phyloP scores from a whole-genome alignment of 306 rosid species.

The Glycine latifolia region DNA sequence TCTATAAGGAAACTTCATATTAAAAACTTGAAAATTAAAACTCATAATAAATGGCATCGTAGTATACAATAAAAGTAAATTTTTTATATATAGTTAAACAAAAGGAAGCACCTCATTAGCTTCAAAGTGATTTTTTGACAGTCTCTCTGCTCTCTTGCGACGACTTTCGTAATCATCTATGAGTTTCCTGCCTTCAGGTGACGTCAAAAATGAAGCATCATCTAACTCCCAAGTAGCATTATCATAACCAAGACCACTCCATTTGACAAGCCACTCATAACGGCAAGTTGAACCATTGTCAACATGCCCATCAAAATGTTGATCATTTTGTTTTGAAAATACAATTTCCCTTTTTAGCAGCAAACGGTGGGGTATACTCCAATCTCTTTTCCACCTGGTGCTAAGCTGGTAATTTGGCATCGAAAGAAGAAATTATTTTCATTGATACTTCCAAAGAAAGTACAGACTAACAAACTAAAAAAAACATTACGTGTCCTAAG shows the following conservation, averaged over 20 bases:
- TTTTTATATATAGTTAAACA: not conserved
- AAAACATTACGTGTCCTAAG: not conserved
- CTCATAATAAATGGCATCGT: not conserved
- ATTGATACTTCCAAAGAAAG: slow-evolving; percentile 16
- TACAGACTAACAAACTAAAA: slow-evolving; percentile 10
- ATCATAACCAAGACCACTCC: slow-evolving; percentile 61
- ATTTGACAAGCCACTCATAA: slow-evolving; percentile 60
- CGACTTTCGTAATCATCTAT: slow-evolving; percentile 44
- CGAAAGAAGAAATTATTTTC: not conserved
- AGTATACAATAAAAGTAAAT: not conserved
- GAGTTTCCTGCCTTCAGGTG: slow-evolving; percentile 47
- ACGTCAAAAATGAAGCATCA: slow-evolving; percentile 48
- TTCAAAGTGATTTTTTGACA: slow-evolving; percentile 39
- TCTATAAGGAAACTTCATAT: not conserved
- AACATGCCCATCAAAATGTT: slow-evolving; percentile 22
- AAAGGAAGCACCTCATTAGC: slow-evolving; percentile 47
- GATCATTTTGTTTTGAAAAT: too few species aligned
- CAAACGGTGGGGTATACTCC: slow-evolving; percentile 59
- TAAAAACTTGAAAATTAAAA: not conserved
- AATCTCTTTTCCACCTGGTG: slow-evolving; percentile 53
- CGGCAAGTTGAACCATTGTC: slow-evolving; percentile 31
- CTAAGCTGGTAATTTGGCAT: slow-evolving; percentile 36
- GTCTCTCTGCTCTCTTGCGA: slow-evolving; percentile 38
- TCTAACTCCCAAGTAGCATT: slow-evolving; percentile 58
- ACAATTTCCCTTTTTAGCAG: slow-evolving; percentile 47